These are phyloP conservation scores for Coniferiporia weirii DNA, from an alignment of 1,284 basidiomycete genomes.

Conservation along the genomic window DNA sequence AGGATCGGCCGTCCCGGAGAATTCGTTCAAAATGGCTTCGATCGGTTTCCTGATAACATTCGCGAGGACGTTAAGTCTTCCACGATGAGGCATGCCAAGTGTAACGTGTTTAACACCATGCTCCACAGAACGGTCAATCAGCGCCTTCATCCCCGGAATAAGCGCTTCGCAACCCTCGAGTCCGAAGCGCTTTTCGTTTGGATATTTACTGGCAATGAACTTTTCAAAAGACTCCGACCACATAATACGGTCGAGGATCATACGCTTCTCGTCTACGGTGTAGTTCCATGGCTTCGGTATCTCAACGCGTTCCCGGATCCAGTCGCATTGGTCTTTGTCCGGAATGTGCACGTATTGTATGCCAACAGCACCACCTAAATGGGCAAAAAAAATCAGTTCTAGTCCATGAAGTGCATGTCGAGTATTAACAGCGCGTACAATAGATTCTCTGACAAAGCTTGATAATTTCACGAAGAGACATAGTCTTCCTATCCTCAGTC, in stretches of 20 bases:
- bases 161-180: constrained; percentile 97
- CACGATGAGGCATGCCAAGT: constrained; percentile 99
- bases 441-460: constrained; percentile 91
- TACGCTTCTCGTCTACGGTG: constrained; percentile 95
- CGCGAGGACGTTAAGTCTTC: constrained; percentile 94
- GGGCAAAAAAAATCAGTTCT: constrained; percentile 8
- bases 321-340: constrained; percentile 98
- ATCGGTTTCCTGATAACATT: constrained; percentile 99
- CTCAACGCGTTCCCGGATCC: constrained; percentile 97
- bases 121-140: constrained; percentile 98
- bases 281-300: constrained; percentile 98
- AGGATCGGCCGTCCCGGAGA: constrained; percentile 67
- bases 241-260: constrained; percentile 98
- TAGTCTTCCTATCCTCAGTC: constrained; percentile 75
- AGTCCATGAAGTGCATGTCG: background rate
- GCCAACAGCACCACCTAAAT: constrained; percentile 83
- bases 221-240: constrained; percentile 99
- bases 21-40: constrained; percentile 98
- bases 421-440: constrained; percentile 52
- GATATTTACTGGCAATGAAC: constrained; percentile 97
- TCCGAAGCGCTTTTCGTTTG: constrained; percentile 99
- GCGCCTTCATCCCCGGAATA: constrained; percentile 98
- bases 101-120: constrained; percentile 94
- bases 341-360: constrained; percentile 98
- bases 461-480: constrained; percentile 92